phyloP scores from a whole-genome alignment of 2,329 filamentous ascomycete species.

The Berkeleyomyces basicola region DNA sequence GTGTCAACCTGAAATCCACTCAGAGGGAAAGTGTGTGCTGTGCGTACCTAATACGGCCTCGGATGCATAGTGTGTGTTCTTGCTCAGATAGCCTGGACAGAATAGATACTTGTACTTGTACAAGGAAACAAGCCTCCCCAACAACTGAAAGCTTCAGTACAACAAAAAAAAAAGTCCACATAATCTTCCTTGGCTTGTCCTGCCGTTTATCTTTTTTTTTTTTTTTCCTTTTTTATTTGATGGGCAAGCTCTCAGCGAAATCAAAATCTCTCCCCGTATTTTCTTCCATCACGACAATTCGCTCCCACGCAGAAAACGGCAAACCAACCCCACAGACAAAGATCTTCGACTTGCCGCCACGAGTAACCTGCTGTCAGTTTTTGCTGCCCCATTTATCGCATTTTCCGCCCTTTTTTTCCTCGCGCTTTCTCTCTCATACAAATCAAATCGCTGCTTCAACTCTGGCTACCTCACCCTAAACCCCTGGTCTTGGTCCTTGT shows the following conservation, averaged over 20 bases:
- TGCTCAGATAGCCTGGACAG: neutral
- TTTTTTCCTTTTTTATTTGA: neutral
- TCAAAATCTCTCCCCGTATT: conserved; percentile 1
- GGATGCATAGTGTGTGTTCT: neutral
- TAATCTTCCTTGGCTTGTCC: conserved; percentile 2
- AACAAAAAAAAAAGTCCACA: conserved; percentile 8
- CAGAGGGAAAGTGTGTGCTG: neutral
- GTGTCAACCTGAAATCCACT: neutral
- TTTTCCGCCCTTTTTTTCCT: neutral
- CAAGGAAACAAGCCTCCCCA: conserved; percentile 1
- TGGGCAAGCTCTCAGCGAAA: neutral
- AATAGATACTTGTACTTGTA: neutral
- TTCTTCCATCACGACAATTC: neutral
- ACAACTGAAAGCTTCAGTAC: conserved; percentile 2
- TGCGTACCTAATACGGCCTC: too few relatives aligned
- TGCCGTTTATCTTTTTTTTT: conserved; percentile 1
- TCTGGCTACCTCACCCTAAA: neutral
- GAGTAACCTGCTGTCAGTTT: too few relatives aligned
- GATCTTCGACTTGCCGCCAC: neutral
- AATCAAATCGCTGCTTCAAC: neutral
- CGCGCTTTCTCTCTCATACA: neutral
- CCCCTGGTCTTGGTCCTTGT: neutral
- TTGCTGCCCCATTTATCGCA: too few relatives aligned
- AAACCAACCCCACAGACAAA: neutral
- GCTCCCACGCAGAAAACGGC: neutral